Conservation (phyloP, 2,329 filamentous ascomycete genomes). For the Aspergillus sp. region DNA sequence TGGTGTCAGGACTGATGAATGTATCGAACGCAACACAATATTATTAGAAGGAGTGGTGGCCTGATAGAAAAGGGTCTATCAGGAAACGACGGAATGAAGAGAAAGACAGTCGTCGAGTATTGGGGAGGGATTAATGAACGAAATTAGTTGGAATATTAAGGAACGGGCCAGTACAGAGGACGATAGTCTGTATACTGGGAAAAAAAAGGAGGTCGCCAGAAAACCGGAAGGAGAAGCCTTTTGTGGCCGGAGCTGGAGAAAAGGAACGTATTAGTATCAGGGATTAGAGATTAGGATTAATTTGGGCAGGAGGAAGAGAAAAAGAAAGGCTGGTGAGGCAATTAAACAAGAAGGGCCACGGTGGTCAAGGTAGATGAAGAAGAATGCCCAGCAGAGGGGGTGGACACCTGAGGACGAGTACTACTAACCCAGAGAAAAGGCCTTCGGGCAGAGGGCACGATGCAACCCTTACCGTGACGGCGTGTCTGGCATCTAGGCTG, state of each 20-base stretch:
- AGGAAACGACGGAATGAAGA: slow-evolving; percentile 44
- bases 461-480: slow-evolving; percentile 43
- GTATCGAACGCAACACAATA: slow-evolving; percentile 17
- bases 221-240: slow-evolving; percentile 27
- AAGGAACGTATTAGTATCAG: slow-evolving; percentile 30
- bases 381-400: slow-evolving; percentile 15
- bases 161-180: slow-evolving; percentile 39
- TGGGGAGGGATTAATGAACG: slow-evolving; percentile 51
- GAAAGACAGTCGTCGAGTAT: slow-evolving; percentile 50
- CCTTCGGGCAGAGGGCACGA: slow-evolving; percentile 39
- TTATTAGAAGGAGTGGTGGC: slow-evolving; percentile 35
- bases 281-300: slow-evolving; percentile 19
- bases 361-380: slow-evolving; percentile 9
- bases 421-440: slow-evolving; percentile 43
- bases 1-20: slow-evolving; percentile 36
- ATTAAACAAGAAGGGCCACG: slow-evolving; percentile 6
- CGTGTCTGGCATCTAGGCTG: slow-evolving; percentile 46
- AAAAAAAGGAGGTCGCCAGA: slow-evolving; percentile 21
- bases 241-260: slow-evolving; percentile 30
- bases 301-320: slow-evolving; percentile 11
- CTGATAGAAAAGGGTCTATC: slow-evolving; percentile 37
- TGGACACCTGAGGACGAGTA: slow-evolving; percentile 22
- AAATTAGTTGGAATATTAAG: slow-evolving; percentile 57
- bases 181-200: slow-evolving; percentile 39
- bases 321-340: slow-evolving; percentile 7